These are phyloP conservation scores for Zalaria sp. DNA, from an alignment of 2,329 filamentous ascomycete genomes.

Conservation along the genomic window DNA sequence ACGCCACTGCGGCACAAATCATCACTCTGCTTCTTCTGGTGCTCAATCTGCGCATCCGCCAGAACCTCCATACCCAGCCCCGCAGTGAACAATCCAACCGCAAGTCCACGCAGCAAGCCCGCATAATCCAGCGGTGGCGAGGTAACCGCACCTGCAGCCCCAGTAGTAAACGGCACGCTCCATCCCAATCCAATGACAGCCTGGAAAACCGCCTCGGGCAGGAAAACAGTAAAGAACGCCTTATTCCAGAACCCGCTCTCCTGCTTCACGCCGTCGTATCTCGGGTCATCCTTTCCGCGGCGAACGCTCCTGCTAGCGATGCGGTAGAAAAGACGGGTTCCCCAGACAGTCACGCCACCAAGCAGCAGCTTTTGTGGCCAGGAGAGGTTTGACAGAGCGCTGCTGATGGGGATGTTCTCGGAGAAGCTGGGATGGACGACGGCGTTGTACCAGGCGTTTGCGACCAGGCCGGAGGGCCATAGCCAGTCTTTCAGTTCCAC, in stretches of 20 bases:
- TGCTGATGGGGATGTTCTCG: conserved; percentile 29
- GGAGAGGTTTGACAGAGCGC: conserved; percentile 33
- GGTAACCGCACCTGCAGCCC: background rate
- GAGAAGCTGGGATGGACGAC: conserved; percentile 36
- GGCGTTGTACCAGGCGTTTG: conserved; percentile 47
- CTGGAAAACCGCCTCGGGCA: conserved; percentile 44
- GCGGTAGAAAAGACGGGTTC: conserved; percentile 40
- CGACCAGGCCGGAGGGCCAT: conserved; percentile 37
- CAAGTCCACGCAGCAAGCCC: conserved; percentile 1
- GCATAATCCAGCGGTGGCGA: conserved; percentile 18
- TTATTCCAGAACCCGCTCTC: conserved; percentile 44
- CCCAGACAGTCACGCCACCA: conserved; percentile 43
- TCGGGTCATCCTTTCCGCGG: conserved; percentile 40
- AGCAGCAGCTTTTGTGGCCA: conserved; percentile 43
- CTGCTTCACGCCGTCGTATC: conserved; percentile 39
- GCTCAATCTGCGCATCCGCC: conserved; percentile 42
- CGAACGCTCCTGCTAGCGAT: conserved; percentile 34
- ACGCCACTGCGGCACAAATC: conserved; percentile 41
- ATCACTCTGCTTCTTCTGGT: conserved; percentile 30
- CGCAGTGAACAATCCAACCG: conserved; percentile 40
- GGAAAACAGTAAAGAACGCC: conserved; percentile 38
- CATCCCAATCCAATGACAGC: conserved; percentile 44
- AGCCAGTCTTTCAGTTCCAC: conserved; percentile 47
- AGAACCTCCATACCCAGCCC: conserved; percentile 42
- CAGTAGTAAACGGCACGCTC: background rate